Conservation (phyloP, 352 stramenopile genomes). For the Pythium aquatile region DNA sequence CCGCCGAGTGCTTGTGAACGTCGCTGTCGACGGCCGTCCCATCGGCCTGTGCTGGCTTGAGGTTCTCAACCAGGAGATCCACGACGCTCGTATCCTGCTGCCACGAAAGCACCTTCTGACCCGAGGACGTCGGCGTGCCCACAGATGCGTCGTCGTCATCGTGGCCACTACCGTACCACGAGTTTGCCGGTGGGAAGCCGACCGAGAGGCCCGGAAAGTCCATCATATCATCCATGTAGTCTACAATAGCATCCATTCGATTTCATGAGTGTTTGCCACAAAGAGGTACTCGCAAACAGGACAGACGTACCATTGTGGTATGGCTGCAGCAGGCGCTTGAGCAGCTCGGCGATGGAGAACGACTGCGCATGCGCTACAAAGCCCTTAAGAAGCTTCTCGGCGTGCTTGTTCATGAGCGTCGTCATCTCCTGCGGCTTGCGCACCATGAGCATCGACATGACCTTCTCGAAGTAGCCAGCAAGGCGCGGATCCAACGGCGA, state of each 20-base stretch:
- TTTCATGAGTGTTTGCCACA: not conserved
- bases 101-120: constrained; percentile 74
- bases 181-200: constrained; percentile 66
- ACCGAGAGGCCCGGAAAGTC: constrained; percentile 82
- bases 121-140: constrained; percentile 54
- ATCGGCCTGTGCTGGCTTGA: constrained; percentile 38
- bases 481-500: constrained; percentile 89
- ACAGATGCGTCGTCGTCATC: constrained; percentile 73
- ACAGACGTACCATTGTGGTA: constrained; percentile 55
- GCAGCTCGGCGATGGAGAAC: constrained; percentile 80
- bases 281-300: constrained; percentile 4
- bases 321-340: constrained; percentile 82
- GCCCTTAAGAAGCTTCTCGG: constrained; percentile 58
- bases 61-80: constrained; percentile 58
- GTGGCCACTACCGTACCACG: constrained; percentile 59
- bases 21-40: constrained; percentile 53
- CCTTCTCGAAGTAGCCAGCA: constrained; percentile 97
- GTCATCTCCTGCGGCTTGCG: constrained; percentile 87
- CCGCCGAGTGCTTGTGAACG: constrained; percentile 80
- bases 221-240: constrained; percentile 87
- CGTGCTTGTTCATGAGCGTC: constrained; percentile 78
- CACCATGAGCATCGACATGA: constrained; percentile 88
- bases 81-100: constrained; percentile 71
- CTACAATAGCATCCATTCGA: constrained; percentile 16
- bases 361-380: constrained; percentile 69